Evolutionary conservation across 768 basidiomycete genomes (phyloP), one percentile per base, ranked within the genome.

Genomic region (Leucosporidium scottii): DNA sequence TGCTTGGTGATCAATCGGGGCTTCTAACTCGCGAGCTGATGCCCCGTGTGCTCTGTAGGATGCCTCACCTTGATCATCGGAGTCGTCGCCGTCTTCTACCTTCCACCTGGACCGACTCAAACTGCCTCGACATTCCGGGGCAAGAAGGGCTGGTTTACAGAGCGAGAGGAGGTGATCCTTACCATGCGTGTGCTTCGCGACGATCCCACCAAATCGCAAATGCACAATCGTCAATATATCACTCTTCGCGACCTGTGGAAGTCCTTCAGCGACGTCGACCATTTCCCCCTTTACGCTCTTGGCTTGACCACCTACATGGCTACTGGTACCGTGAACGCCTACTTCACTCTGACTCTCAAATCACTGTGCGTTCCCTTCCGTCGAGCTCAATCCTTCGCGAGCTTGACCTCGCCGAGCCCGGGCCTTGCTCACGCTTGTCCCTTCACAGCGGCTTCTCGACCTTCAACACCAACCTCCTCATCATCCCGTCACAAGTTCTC

Each of bases 121-220:
- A 79, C 78, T 18, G 76, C 77, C 57, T 55, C 75, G 2, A 65
- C 67, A 53, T 73, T 68, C 71, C 71, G 75, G 7, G 23, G 25
- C n/a, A 73, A 72, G 34, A 77, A 79, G 18, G 78, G 79, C 7
- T 78, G 74, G 66, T 77, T 78, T 59, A 75, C 75, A 28, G 78
- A 78, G 48, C 65, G 71, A 28, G 72, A 79, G 58, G 77, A 75
- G 58, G 76, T 75, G 62, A 76, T 79, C 59, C 74, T 79, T 28
- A 76, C 78, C 50, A 79, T 78, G 65, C 64, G 72, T 2, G 68
- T 65, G 9, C 54, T 76, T 7, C 64, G 76, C 0, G 76, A 77
- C 59, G 76, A 76, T 59, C 73, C 67, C 15, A 64, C 61, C 20
- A 74, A 74, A 61, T 56, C 51, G 13, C 36, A 28, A 4, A 71